A percentile compares a stretch with the other conserved stretches of the same genome.
phyloP scores from a whole-genome alignment of 768 basidiomycete species.

The Lactarius quietus region DNA sequence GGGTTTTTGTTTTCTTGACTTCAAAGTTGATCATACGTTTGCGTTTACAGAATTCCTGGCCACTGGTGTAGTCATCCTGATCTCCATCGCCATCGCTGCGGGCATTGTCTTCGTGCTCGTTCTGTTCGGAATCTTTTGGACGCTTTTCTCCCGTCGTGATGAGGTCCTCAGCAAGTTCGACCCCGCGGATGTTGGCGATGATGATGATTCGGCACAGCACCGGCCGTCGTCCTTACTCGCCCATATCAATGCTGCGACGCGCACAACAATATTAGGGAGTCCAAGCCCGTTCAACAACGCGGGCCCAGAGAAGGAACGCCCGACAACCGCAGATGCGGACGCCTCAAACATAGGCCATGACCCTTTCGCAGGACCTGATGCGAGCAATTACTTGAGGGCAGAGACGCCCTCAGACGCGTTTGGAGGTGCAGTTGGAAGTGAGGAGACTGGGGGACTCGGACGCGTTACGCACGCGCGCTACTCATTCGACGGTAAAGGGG shows the following conservation, averaged over 20 bases:
- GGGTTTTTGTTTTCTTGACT: conserved; percentile 4
- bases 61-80: conserved; percentile 89
- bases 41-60: conserved; percentile 71
- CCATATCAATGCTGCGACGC: conserved; percentile 87
- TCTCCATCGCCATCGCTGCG: conserved; percentile 95
- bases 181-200: conserved; percentile 62
- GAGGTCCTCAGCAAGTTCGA: conserved; percentile 67
- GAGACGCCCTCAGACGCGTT: conserved; percentile 78
- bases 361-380: conserved; percentile 64
- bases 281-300: conserved; percentile 37
- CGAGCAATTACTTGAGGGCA: conserved; percentile 71
- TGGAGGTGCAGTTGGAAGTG: conserved; percentile 54
- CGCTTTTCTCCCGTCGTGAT: conserved; percentile 78
- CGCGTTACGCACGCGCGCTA: conserved; percentile 78
- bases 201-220: conserved; percentile 65
- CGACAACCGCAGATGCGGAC: conserved; percentile 36
- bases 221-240: conserved; percentile 85
- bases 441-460: conserved; percentile 55
- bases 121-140: conserved; percentile 83
- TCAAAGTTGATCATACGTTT: conserved; percentile 21
- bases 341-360: conserved; percentile 39
- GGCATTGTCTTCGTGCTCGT: conserved; percentile 89
- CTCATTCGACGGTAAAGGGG: conserved; percentile 74
- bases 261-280: conserved; percentile 72
- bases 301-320: conserved; percentile 55